Percentiles rank a stretch among this genome's conserved stretches.
Conservation (phyloP, 148 eudicot species). For the Rhododendron kiyosumense region DNA sequence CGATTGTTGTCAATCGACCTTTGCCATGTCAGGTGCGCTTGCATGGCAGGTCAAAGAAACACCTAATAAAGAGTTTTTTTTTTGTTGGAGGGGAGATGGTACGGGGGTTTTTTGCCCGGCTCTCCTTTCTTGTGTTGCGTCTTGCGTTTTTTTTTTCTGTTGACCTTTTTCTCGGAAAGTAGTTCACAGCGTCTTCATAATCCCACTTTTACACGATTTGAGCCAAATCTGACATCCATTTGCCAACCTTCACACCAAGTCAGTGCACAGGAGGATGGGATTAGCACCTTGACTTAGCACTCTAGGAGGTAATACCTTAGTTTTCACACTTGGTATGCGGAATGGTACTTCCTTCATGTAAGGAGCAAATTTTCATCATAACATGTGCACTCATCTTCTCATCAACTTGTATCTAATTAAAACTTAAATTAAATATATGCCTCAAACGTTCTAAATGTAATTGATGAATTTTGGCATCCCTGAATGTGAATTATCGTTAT, state of each 20-base stretch:
- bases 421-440: neutral
- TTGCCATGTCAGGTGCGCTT: slow-evolving; percentile 74
- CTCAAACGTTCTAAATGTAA: neutral
- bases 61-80: slow-evolving; percentile 22
- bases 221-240: neutral
- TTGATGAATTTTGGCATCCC: neutral
- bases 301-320: neutral
- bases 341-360: neutral
- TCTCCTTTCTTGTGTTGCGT: slow-evolving; percentile 30
- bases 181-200: neutral
- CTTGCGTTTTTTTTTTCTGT: neutral
- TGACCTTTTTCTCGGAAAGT: neutral
- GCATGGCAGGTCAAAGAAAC: slow-evolving; percentile 48
- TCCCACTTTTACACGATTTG: neutral
- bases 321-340: neutral
- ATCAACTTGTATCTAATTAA: neutral
- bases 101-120: slow-evolving; percentile 59
- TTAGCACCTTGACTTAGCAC: neutral
- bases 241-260: neutral
- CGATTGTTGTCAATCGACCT: slow-evolving; percentile 31
- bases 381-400: neutral
- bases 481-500: neutral
- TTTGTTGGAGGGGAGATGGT: slow-evolving; percentile 49
- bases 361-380: neutral
- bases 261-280: neutral